A percentile compares a stretch with the other conserved stretches of the same genome.
These are phyloP conservation scores for Quambalaria eucalypti DNA, from an alignment of 1,284 basidiomycete genomes.

Conservation along the genomic window DNA sequence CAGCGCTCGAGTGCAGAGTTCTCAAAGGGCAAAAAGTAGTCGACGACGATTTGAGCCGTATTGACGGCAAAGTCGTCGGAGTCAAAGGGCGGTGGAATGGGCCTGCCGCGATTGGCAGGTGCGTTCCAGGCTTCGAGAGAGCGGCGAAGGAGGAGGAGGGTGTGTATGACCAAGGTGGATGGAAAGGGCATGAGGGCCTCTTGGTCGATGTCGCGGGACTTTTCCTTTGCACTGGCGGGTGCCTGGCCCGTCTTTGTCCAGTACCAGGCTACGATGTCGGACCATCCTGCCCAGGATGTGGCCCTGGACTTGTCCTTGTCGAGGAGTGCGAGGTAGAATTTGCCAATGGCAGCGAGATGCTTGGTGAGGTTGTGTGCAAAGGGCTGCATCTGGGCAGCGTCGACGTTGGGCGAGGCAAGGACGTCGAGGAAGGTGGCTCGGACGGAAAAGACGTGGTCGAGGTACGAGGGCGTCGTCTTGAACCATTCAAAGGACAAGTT, in stretches of 20 bases:
- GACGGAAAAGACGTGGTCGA: neutral
- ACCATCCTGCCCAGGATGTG: conserved; percentile 38
- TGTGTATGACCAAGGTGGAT: conserved; percentile 36
- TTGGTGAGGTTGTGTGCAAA: conserved; percentile 27
- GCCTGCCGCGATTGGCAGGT: conserved; percentile 5
- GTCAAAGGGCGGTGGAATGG: conserved; percentile 15
- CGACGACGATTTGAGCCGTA: conserved; percentile 32
- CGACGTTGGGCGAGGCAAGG: conserved; percentile 6
- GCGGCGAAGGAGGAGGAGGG: conserved; percentile 32
- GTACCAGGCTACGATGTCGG: conserved; percentile 41
- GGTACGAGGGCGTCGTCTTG: neutral
- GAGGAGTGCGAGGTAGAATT: conserved; percentile 39
- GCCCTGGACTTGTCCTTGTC: conserved; percentile 35
- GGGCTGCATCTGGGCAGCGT: conserved; percentile 4
- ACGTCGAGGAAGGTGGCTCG: neutral
- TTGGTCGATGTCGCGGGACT: conserved; percentile 8
- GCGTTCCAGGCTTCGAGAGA: conserved; percentile 31
- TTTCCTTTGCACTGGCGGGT: neutral
- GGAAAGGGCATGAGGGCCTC: conserved; percentile 28
- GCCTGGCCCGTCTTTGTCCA: conserved; percentile 20
- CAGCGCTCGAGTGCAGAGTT: conserved; percentile 33
- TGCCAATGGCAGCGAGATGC: conserved; percentile 37
- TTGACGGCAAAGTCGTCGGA: conserved; percentile 25
- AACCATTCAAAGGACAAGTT: conserved; percentile 2
- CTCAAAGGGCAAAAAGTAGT: conserved; percentile 34